Evolutionary conservation across 306 rosid genomes (phyloP), one percentile per base, ranked within the genome.

Genomic region (Cicer judaicum): DNA sequence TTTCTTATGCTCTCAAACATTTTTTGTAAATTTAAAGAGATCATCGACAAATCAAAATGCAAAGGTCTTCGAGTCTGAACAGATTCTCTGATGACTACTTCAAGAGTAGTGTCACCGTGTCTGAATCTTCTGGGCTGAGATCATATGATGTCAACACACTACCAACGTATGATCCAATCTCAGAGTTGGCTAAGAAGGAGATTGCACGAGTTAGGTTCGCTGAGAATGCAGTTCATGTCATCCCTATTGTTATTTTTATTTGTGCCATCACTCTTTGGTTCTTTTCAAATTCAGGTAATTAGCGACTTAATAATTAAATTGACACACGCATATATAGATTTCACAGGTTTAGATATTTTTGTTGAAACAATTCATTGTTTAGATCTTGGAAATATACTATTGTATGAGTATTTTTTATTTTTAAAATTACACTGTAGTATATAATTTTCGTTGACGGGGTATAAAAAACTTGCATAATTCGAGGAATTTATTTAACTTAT

Each of bases 51-150:
- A 29, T 3, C 36, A 29, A 29, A 48, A 89, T 92, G 96, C 79
- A 89, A 19, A 80, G 93, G 50, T 89, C 96, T 7, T 88, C 88
- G 18, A 88, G 97, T 64, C 87, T 90, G 96, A 89, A 62, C 80
- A 78, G 91, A 48, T 86, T 79, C 49, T 80, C 93, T 9, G 89
- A 88, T 46, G 91, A 87, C 1, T 85, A 86, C 81, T 81, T 56
- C 76, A 75, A 77, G 13, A 29, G 36, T 29, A 38, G 14, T 13
- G 34, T 6, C 8, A 29, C 81, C 5, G 4, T 29, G 36, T 29
- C 36, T 29, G 36, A 29, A 13, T 13, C 72, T 13, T 61, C 65
- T 16, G 67, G 85, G 19, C 65, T 78, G 60, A 81, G 89, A 72
- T 70, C 65, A 46, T 78, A 67, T 8, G 87, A 83, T 29, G 77